Percentiles rank a stretch among this genome's conserved stretches.
These are phyloP conservation scores for Rhododendron simsii DNA, from an alignment of 148 eudicot species.

Conservation along the genomic window DNA sequence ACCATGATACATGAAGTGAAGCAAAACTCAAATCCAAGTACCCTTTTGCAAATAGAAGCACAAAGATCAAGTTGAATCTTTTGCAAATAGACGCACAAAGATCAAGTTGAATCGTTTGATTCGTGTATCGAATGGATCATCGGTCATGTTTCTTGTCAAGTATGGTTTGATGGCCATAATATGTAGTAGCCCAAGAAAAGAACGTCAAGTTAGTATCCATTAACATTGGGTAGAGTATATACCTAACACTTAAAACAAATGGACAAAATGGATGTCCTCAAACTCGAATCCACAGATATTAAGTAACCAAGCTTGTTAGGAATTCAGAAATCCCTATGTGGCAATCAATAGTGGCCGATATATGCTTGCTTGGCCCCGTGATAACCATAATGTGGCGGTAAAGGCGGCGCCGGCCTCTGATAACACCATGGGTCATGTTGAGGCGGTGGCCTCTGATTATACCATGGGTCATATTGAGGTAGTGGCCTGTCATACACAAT, in stretches of 20 bases:
- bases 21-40: neutral
- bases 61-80: neutral
- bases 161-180: neutral
- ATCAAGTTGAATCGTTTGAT: neutral
- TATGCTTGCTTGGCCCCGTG: neutral
- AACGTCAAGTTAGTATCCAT: neutral
- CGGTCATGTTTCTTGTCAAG: neutral
- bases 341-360: neutral
- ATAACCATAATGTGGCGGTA: neutral
- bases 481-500: constrained; percentile 1
- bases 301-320: neutral
- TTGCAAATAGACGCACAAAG: neutral
- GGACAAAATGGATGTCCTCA: neutral
- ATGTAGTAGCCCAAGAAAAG: neutral
- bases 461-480: constrained; percentile 2
- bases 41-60: neutral
- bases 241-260: neutral
- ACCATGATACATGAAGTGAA: neutral
- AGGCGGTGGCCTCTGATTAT: neutral
- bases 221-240: neutral
- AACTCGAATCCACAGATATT: neutral
- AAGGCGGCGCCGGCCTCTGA: neutral
- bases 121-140: neutral
- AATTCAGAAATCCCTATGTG: neutral
- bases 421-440: neutral